A percentile compares a stretch with the other conserved stretches of the same genome.
These are phyloP conservation scores for Cyclotella kingstonii DNA, from an alignment of 108 stramenopile species.

Conservation along the genomic window DNA sequence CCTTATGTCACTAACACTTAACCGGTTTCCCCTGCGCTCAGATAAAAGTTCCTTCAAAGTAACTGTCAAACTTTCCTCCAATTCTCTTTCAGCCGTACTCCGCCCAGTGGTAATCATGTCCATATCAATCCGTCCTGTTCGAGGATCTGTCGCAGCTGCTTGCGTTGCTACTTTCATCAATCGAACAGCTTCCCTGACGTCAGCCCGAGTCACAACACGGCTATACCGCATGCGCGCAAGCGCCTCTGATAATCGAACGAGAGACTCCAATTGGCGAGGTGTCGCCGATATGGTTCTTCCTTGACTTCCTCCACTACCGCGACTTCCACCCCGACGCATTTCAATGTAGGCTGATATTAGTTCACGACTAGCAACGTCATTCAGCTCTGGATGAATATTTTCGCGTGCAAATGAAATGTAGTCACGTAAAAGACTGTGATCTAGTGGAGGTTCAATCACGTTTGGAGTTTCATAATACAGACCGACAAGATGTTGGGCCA, in stretches of 20 bases:
- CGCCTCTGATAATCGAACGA: conserved; percentile 95
- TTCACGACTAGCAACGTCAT: conserved; percentile 82
- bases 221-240: conserved; percentile 90
- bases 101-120: conserved; percentile 96
- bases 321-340: conserved; percentile 78
- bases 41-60: conserved; percentile 65
- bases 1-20: conserved; percentile 64
- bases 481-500: conserved; percentile 89
- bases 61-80: conserved; percentile 56
- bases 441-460: conserved; percentile 73
- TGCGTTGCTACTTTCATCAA: conserved; percentile 97
- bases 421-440: conserved; percentile 81
- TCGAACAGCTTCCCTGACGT: conserved; percentile 92
- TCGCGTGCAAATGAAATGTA: conserved; percentile 94
- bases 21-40: conserved; percentile 60
- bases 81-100: conserved; percentile 75
- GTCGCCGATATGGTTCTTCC: conserved; percentile 96
- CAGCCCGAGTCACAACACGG: conserved; percentile 62
- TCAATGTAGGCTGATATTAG: conserved; percentile 91
- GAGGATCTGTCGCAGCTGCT: conserved; percentile 95
- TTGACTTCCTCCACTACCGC: conserved; percentile 59
- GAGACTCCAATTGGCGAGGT: conserved; percentile 96
- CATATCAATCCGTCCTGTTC: conserved; percentile 98
- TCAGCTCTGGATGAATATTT: conserved; percentile 81
- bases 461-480: conserved; percentile 86